Evolutionary conservation across 164 flowering plant genomes (phyloP).

Genomic region (Sextonia rubra): DNA sequence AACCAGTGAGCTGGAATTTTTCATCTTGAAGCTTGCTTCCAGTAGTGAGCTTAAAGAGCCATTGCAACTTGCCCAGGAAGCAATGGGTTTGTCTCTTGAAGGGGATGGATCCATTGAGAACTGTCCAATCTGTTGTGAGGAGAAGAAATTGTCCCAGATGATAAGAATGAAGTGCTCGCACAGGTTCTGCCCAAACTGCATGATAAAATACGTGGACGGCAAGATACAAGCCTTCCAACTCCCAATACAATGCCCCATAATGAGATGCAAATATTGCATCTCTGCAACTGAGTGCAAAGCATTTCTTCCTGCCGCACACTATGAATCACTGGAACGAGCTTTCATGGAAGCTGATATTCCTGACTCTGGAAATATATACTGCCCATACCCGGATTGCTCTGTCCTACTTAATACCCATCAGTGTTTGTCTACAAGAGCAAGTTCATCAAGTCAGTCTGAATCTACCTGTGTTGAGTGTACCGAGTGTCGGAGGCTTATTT

Average conservation of each 20-base stretch:
- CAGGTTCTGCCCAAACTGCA: constrained; percentile 78
- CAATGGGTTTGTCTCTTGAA: constrained; percentile 49
- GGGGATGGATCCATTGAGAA: constrained; percentile 33
- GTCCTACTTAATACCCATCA: constrained; percentile 60
- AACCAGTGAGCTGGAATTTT: constrained; percentile 43
- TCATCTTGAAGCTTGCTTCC: constrained; percentile 46
- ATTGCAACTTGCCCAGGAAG: constrained; percentile 61
- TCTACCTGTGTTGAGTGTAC: constrained; percentile 65
- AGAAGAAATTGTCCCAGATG: constrained; percentile 56
- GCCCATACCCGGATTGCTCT: constrained; percentile 73
- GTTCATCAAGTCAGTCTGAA: constrained; percentile 61
- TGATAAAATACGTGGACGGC: constrained; percentile 67
- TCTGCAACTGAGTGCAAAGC: constrained; percentile 59
- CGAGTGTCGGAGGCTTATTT: constrained; percentile 62
- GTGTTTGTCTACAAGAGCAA: constrained; percentile 53
- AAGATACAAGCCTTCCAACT: constrained; percentile 58
- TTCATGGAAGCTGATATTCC: constrained; percentile 54
- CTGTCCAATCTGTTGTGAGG: constrained; percentile 82
- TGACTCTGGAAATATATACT: constrained; percentile 48
- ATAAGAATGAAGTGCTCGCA: constrained; percentile 70
- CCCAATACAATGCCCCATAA: constrained; percentile 76
- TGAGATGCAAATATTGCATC: constrained; percentile 59
- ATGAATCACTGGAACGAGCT: constrained; percentile 51
- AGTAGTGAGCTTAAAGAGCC: constrained; percentile 42
- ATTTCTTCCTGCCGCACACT: constrained; percentile 69